Conservation (phyloP, 441 rosid genomes). For the Kokia cookei region DNA sequence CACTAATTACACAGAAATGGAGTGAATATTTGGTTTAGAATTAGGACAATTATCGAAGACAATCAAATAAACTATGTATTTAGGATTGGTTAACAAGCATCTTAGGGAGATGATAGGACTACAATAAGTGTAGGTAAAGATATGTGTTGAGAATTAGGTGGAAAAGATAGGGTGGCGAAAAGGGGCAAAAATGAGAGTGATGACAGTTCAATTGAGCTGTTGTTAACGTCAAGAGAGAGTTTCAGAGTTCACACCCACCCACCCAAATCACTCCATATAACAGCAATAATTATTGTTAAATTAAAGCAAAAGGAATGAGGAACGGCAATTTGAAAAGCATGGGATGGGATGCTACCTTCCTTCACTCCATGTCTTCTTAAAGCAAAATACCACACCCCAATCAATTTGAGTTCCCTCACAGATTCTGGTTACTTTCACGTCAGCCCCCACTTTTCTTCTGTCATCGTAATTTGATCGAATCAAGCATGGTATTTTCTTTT, state of each 20-base stretch:
- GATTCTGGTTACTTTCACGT: slow-evolving; percentile 25
- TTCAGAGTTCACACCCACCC: background rate
- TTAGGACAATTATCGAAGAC: background rate
- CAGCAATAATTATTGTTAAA: background rate
- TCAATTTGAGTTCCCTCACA: background rate
- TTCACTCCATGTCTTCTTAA: slow-evolving; percentile 30
- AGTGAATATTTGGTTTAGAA: background rate
- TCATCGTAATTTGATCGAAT: background rate
- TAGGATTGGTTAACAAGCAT: background rate
- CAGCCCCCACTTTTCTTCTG: background rate
- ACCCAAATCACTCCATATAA: background rate
- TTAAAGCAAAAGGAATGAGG: slow-evolving; percentile 16
- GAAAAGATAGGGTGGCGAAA: background rate
- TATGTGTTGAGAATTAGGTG: slow-evolving; percentile 15
- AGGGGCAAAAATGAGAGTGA: background rate
- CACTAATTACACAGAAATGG: background rate
- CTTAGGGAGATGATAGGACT: background rate
- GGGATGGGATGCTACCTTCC: slow-evolving; percentile 13
- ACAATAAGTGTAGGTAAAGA: slow-evolving; percentile 5
- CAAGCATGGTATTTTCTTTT: no score
- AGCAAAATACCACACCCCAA: slow-evolving; percentile 18
- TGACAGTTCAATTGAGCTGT: slow-evolving; percentile 12
- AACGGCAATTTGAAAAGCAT: slow-evolving; percentile 32
- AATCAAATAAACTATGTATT: background rate
- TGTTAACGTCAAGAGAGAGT: slow-evolving; percentile 15